These are phyloP conservation scores for Carpinus viminea DNA, from an alignment of 306 rosid genomes.

Conservation along the genomic window DNA sequence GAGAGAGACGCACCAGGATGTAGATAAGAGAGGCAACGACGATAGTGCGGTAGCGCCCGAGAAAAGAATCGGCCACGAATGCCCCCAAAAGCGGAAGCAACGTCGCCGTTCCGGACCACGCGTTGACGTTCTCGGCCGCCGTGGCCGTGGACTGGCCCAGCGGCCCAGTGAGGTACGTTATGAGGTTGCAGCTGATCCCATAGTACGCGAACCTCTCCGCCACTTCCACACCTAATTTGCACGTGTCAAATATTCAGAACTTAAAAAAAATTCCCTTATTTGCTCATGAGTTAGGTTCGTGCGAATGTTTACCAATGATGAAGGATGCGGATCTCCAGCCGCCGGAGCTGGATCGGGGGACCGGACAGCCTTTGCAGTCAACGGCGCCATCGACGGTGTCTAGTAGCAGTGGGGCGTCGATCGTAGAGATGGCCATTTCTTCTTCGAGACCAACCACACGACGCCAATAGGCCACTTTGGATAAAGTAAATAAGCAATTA, in stretches of 20 bases:
- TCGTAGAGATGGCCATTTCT: not conserved
- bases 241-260: too few relatives aligned
- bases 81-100: slow-evolving; percentile 47
- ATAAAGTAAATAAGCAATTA: too few relatives aligned
- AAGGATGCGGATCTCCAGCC: slow-evolving; percentile 52
- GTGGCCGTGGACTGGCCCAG: slow-evolving; percentile 45
- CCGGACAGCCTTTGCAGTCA: slow-evolving; percentile 33
- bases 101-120: slow-evolving; percentile 40
- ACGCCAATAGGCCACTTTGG: too few relatives aligned
- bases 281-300: too few relatives aligned
- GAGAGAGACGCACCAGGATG: slow-evolving; percentile 34
- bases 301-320: slow-evolving; percentile 31
- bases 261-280: too few relatives aligned
- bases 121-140: slow-evolving; percentile 41
- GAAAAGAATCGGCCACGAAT: slow-evolving; percentile 42
- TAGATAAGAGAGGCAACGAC: slow-evolving; percentile 36
- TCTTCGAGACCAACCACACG: too few relatives aligned
- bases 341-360: slow-evolving; percentile 33
- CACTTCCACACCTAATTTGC: slow-evolving; percentile 38
- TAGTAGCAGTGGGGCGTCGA: slow-evolving; percentile 24
- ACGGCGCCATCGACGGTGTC: slow-evolving; percentile 38
- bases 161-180: slow-evolving; percentile 39
- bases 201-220: slow-evolving; percentile 53
- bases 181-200: slow-evolving; percentile 40
- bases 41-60: slow-evolving; percentile 48